These are phyloP conservation scores for Picocystis sp. DNA, from an alignment of 163 green algal genomes.

Conservation along the genomic window DNA sequence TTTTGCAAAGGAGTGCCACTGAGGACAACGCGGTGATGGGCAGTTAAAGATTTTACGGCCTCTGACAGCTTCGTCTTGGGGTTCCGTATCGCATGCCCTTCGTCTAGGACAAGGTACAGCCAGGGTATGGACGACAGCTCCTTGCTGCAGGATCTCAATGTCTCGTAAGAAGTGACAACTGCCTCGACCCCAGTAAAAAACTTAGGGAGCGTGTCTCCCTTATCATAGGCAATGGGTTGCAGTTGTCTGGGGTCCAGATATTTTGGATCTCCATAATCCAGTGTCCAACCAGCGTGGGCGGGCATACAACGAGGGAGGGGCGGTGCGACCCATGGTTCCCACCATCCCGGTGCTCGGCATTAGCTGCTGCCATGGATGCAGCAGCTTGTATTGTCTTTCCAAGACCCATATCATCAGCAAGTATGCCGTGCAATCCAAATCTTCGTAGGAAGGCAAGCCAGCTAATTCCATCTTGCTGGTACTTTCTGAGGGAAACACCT, in stretches of 20 bases:
- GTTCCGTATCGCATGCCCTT: constrained; percentile 89
- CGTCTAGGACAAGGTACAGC: constrained; percentile 85
- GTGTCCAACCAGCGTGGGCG: constrained; percentile 81
- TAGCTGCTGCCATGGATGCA: constrained; percentile 56
- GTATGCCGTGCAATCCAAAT: constrained; percentile 81
- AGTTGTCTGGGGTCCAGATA: constrained; percentile 12
- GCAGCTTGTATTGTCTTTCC: constrained; percentile 72
- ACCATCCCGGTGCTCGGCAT: constrained; percentile 18
- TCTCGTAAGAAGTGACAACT: constrained; percentile 79
- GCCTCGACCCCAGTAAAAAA: constrained; percentile 9
- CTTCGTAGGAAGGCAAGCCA: constrained; percentile 92
- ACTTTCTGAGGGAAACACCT: constrained; percentile 44
- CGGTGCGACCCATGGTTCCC: constrained; percentile 8
- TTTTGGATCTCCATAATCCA: constrained; percentile 74
- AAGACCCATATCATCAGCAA: constrained; percentile 92
- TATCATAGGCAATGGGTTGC: neutral
- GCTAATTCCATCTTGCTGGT: constrained; percentile 90
- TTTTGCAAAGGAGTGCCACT: constrained; percentile 89
- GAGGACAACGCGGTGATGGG: constrained; percentile 74
- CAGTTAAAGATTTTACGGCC: constrained; percentile 23
- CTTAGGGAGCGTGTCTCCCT: constrained; percentile 5
- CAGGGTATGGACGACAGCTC: constrained; percentile 42
- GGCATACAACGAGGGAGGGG: constrained; percentile 81
- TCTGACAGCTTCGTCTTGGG: constrained; percentile 42
- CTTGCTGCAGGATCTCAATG: constrained; percentile 53